Evolutionary conservation across 148 eudicot genomes (phyloP), one percentile per base, ranked within the genome.

Genomic region (Chenopodium album): DNA sequence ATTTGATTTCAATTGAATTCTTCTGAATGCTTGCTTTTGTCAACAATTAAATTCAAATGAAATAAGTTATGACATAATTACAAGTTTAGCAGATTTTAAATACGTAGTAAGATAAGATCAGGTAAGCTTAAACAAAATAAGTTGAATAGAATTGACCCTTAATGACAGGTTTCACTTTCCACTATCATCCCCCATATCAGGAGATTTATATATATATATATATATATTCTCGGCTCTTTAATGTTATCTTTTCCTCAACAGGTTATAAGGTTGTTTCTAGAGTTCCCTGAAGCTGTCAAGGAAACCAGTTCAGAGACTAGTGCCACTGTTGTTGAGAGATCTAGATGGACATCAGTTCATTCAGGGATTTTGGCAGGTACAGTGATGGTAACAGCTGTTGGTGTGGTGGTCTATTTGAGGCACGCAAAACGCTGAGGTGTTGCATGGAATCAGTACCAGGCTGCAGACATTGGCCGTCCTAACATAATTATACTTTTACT

Each of bases 221-320:
- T 50, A 48, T 60, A 28, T 8, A 12, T 28, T 67, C 4, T 67
- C 9, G 31, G 17, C 48, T 41, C 7, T 23, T 47, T 52, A 60
- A 37, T 52, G 47, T 48, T 83, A 66, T 29, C 31, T 47, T 60
- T 13, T 71, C 50, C 60, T 79, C 77, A 71, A 17, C 90, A 96
- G 99, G 91, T 92, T 63, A 85, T 96, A 87, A 90, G 92, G 83
- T 85, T 96, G 87, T 93, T 90, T 85, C 79, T 94, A 85, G 99
- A 95, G 62, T 88, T 86, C 86, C 71, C 91, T 12, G 94, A 91
- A 50, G 73, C 86, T 12, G 67, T 69, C 23, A 78, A 82, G 79
- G 85, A 84, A 78, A 63, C 34, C 48, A 71, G 56, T 48, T 4
- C 67, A n/a, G 86, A 89, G 77, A 62, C 68, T 59, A 85, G 80